Conservation (phyloP, 345 rosid genomes). For the Moringa oleifera region DNA sequence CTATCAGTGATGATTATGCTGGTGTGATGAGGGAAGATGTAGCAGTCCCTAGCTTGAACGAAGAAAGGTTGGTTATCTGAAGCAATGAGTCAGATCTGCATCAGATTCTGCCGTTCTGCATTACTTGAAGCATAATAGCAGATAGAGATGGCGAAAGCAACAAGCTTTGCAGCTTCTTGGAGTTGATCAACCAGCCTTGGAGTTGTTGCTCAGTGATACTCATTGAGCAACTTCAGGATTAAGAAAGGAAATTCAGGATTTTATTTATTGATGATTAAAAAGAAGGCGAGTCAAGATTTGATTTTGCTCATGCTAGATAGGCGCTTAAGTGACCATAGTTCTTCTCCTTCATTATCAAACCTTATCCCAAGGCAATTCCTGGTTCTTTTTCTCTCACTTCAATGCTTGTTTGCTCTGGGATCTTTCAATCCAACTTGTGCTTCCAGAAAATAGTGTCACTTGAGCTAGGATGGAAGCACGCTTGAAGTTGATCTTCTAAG, state of each 20-base stretch:
- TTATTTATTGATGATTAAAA: too few relatives aligned
- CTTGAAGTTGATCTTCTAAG: too few relatives aligned
- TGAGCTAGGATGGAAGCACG: too few relatives aligned
- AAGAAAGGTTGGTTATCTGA: constrained; percentile 34
- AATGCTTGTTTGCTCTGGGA: constrained; percentile 9
- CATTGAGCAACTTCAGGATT: too few relatives aligned
- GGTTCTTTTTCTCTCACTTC: neutral
- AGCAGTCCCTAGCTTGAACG: constrained; percentile 28
- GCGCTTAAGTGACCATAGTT: too few relatives aligned
- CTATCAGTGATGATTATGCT: constrained; percentile 22
- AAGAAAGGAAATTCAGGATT: too few relatives aligned
- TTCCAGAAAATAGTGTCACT: too few relatives aligned
- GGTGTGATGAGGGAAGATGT: constrained; percentile 38
- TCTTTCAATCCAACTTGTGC: constrained; percentile 19
- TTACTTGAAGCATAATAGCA: neutral
- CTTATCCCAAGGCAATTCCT: neutral
- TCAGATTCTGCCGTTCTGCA: neutral
- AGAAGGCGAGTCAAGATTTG: too few relatives aligned
- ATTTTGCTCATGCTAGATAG: too few relatives aligned
- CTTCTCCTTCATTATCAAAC: too few relatives aligned
- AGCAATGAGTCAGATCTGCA: constrained; percentile 1
- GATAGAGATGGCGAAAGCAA: neutral
- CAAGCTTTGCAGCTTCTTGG: neutral
- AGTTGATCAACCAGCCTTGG: neutral
- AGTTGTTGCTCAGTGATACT: too few relatives aligned